Conservation (phyloP, 176 grass and related monocot species). For the Aegilops bicornis region DNA sequence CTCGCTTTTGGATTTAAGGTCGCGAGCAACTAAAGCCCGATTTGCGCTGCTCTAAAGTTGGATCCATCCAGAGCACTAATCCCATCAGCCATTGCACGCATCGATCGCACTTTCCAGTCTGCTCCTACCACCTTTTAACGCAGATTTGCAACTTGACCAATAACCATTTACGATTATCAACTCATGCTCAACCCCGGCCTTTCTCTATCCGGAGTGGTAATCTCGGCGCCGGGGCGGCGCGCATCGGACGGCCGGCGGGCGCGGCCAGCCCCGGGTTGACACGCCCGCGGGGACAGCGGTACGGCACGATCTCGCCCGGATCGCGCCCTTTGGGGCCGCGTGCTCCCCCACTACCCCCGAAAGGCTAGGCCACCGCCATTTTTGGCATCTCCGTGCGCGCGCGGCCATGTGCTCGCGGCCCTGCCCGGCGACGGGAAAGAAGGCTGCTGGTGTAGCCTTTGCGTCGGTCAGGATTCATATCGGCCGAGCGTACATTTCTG, state of each 20-base stretch:
- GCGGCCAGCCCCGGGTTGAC: slow-evolving; percentile 33
- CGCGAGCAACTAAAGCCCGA: slow-evolving; percentile 22
- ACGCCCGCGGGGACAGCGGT: slow-evolving; percentile 34
- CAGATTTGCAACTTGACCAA: background rate
- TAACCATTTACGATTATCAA: background rate
- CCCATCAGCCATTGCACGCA: slow-evolving; percentile 6
- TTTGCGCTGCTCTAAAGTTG: background rate
- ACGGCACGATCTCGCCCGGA: slow-evolving; percentile 39
- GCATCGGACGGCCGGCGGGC: background rate
- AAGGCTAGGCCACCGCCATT: slow-evolving; percentile 49
- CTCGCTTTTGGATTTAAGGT: slow-evolving; percentile 15
- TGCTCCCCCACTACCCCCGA: slow-evolving; percentile 12
- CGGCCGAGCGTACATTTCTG: background rate
- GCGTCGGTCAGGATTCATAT: background rate
- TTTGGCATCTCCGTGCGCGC: slow-evolving; percentile 32
- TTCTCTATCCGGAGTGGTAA: background rate
- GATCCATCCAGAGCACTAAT: background rate
- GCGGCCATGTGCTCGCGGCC: slow-evolving; percentile 33
- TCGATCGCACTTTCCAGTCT: slow-evolving; percentile 14
- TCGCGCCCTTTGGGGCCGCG: slow-evolving; percentile 13
- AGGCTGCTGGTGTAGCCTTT: background rate
- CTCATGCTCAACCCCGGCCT: too few relatives aligned
- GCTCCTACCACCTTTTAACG: background rate
- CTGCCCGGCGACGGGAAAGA: background rate
- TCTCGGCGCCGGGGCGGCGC: background rate